These are phyloP conservation scores for Astrothelium macrocarpum DNA, from an alignment of 495 filamentous ascomycete species.

Conservation along the genomic window DNA sequence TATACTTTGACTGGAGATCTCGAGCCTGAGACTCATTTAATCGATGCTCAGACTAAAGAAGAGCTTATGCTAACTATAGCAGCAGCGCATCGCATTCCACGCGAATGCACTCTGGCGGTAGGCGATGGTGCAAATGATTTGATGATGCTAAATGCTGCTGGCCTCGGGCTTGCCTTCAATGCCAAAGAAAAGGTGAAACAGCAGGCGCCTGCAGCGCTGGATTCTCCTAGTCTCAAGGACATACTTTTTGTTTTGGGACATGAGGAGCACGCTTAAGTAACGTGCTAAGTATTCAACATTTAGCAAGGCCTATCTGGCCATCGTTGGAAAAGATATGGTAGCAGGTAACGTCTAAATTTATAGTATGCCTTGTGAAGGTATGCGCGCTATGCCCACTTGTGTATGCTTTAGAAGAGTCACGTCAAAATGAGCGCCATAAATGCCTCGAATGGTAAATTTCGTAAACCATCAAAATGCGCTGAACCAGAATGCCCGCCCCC, in stretches of 20 bases:
- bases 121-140: slow-evolving; percentile 95
- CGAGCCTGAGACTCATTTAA: slow-evolving; percentile 55
- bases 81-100: slow-evolving; percentile 53
- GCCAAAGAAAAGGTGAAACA: slow-evolving; percentile 88
- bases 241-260: slow-evolving; percentile 71
- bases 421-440: neutral
- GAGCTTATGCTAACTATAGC: slow-evolving; percentile 70
- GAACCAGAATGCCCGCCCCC: too few relatives aligned
- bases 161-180: slow-evolving; percentile 85
- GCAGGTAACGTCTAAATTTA: too few relatives aligned
- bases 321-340: too few relatives aligned
- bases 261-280: neutral
- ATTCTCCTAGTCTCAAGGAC: slow-evolving; percentile 68
- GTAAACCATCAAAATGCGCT: too few relatives aligned
- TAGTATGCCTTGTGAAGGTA: too few relatives aligned
- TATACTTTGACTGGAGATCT: slow-evolving; percentile 74
- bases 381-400: too few relatives aligned
- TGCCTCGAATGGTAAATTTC: neutral
- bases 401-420: too few relatives aligned
- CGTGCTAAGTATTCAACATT: too few relatives aligned
- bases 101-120: slow-evolving; percentile 73
- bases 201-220: slow-evolving; percentile 71
- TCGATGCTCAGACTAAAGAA: slow-evolving; percentile 72
- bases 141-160: slow-evolving; percentile 80
- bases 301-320: too few relatives aligned